Evolutionary conservation across 2,329 filamentous ascomycete genomes (phyloP).

Genomic region (Trichoderma cornu-damae): DNA sequence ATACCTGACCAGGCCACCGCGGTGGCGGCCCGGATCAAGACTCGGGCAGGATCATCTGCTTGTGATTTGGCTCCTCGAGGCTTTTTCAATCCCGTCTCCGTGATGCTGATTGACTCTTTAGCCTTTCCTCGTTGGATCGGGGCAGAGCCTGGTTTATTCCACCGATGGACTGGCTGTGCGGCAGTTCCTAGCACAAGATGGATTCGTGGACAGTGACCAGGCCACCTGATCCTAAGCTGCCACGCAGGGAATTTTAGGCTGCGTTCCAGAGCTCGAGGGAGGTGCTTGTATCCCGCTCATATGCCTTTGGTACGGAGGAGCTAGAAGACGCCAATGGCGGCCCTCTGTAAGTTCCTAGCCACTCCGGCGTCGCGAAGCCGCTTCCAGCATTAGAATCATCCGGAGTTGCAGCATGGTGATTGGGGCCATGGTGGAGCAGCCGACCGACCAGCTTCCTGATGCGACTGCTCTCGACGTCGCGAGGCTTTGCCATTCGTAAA

Average conservation of each 20-base stretch:
- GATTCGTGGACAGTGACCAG: slow-evolving; percentile 35
- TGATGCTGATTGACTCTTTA: slow-evolving; percentile 29
- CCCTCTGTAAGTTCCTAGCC: not conserved
- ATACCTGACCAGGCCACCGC: slow-evolving; percentile 35
- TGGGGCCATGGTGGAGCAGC: slow-evolving; percentile 11
- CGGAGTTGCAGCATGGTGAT: not conserved
- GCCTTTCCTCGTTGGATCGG: slow-evolving; percentile 26
- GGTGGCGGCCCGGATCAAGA: slow-evolving; percentile 28
- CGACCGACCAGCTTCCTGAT: slow-evolving; percentile 13
- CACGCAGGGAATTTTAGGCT: slow-evolving; percentile 33
- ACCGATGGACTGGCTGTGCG: slow-evolving; percentile 27
- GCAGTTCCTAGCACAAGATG: slow-evolving; percentile 34
- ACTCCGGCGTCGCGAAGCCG: slow-evolving; percentile 9
- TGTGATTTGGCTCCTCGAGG: slow-evolving; percentile 28
- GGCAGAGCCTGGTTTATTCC: slow-evolving; percentile 27
- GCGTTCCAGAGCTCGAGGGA: slow-evolving; percentile 33
- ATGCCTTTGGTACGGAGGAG: not conserved
- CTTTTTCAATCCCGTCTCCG: slow-evolving; percentile 29
- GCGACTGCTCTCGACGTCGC: slow-evolving; percentile 12
- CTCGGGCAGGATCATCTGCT: slow-evolving; percentile 28
- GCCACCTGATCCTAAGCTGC: slow-evolving; percentile 27
- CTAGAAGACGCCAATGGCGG: not conserved
- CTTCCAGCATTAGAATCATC: slow-evolving; percentile 14
- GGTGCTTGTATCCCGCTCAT: not conserved
- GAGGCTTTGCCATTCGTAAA: slow-evolving; percentile 7